Percentiles rank a stretch among this genome's conserved stretches.
Conservation (phyloP, 495 filamentous ascomycete species). For the Trichoderma reesei region DNA sequence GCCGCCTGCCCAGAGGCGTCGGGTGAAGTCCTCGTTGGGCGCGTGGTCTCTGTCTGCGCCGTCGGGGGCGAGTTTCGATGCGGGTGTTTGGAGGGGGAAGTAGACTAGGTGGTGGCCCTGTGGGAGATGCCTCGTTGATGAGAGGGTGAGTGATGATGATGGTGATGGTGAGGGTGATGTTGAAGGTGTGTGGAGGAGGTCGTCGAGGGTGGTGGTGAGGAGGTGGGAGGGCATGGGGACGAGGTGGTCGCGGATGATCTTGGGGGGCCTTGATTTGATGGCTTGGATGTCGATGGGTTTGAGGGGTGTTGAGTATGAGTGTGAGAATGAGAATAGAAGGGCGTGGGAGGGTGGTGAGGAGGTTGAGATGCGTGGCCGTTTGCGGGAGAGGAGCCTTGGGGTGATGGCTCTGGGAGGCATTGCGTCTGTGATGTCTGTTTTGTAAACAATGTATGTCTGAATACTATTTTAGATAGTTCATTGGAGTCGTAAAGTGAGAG, state of each 20-base stretch:
- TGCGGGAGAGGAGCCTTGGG: too few relatives aligned
- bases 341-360: too few relatives aligned
- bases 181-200: slow-evolving; percentile 42
- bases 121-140: slow-evolving; percentile 29
- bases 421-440: too few relatives aligned
- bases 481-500: too few relatives aligned
- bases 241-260: slow-evolving; percentile 54
- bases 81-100: slow-evolving; percentile 52
- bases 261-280: slow-evolving; percentile 34
- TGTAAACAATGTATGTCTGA: too few relatives aligned
- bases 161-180: too few relatives aligned
- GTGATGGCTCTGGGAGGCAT: too few relatives aligned
- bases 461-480: too few relatives aligned
- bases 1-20: slow-evolving; percentile 77
- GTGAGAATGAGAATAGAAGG: neutral
- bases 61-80: slow-evolving; percentile 49
- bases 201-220: slow-evolving; percentile 50
- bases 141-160: slow-evolving; percentile 11
- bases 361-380: too few relatives aligned
- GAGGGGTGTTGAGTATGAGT: neutral
- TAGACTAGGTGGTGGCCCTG: slow-evolving; percentile 65
- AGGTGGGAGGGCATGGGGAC: slow-evolving; percentile 54
- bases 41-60: slow-evolving; percentile 64
- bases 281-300: neutral
- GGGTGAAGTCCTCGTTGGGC: slow-evolving; percentile 51